phyloP scores from a whole-genome alignment of 768 basidiomycete species.

The Boletus rubescentipes region DNA sequence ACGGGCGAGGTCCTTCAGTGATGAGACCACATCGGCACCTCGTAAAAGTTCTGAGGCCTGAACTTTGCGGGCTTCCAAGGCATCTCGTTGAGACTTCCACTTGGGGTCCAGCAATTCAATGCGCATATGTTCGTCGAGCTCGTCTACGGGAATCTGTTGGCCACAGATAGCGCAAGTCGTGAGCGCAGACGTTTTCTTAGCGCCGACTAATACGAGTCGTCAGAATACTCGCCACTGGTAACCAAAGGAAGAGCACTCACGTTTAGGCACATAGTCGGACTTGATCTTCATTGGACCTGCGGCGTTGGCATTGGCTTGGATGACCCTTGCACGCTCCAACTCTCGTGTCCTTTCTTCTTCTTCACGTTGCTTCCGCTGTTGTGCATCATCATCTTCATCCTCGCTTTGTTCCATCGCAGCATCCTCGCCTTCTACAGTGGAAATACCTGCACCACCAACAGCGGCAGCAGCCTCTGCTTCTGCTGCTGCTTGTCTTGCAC shows the following conservation, averaged over 20 bases:
- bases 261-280: conserved; percentile 93
- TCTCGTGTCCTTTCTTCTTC: conserved; percentile 72
- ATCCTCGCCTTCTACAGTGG: conserved; percentile 48
- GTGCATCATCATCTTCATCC: conserved; percentile 72
- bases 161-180: conserved; percentile 92
- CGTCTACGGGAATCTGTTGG: conserved; percentile 95
- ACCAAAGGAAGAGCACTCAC: conserved; percentile 46
- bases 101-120: conserved; percentile 96
- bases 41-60: conserved; percentile 85
- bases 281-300: conserved; percentile 89
- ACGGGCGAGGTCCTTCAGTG: conserved; percentile 88
- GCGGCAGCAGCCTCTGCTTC: conserved; percentile 83
- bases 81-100: conserved; percentile 96
- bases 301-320: conserved; percentile 77
- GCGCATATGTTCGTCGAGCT: conserved; percentile 96
- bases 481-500: conserved; percentile 79
- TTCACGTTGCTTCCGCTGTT: conserved; percentile 55
- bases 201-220: conserved; percentile 51
- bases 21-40: conserved; percentile 91
- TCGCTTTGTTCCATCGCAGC: conserved; percentile 81
- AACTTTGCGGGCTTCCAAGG: conserved; percentile 84
- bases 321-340: conserved; percentile 71
- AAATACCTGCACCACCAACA: conserved; percentile 61
- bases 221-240: not conserved
- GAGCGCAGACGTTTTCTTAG: conserved; percentile 60